Evolutionary conservation across 2,329 filamentous ascomycete species (phyloP).

Genomic region (Epichloe gansuensis): DNA sequence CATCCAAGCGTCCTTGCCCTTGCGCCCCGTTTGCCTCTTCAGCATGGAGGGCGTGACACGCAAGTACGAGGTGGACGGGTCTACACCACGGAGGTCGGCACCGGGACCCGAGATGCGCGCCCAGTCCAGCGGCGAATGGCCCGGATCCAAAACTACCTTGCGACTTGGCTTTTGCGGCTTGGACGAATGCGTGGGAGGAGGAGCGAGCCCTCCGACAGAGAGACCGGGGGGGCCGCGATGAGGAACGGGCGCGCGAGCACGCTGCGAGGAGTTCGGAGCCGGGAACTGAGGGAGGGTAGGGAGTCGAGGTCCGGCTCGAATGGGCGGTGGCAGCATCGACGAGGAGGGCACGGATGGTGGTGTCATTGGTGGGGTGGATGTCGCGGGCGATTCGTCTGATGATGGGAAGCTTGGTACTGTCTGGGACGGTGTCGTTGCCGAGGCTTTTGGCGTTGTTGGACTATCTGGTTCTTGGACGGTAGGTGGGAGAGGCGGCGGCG

Average conservation of each 20-base stretch:
- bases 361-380: conserved; percentile 3
- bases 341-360: background rate
- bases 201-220: conserved; percentile 32
- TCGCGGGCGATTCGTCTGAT: conserved; percentile 6
- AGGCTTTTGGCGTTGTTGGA: conserved; percentile 41
- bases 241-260: conserved; percentile 30
- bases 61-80: conserved; percentile 40
- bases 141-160: conserved; percentile 74
- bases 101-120: conserved; percentile 57
- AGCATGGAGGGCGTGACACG: conserved; percentile 76
- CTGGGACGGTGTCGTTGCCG: conserved; percentile 11
- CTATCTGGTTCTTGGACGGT: conserved; percentile 19
- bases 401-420: conserved; percentile 35
- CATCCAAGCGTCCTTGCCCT: conserved; percentile 81
- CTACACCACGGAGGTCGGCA: conserved; percentile 53
- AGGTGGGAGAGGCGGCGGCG: conserved; percentile 20
- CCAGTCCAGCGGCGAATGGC: conserved; percentile 94
- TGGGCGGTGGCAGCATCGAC: conserved; percentile 19
- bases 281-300: conserved; percentile 33
- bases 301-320: conserved; percentile 16
- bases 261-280: conserved; percentile 37
- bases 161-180: conserved; percentile 44
- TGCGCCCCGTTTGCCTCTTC: conserved; percentile 65
- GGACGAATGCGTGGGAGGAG: conserved; percentile 39
- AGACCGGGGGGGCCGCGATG: conserved; percentile 23